These are phyloP conservation scores for Lotmaria passim DNA, from an alignment of 208 protist genomes.

Conservation along the genomic window DNA sequence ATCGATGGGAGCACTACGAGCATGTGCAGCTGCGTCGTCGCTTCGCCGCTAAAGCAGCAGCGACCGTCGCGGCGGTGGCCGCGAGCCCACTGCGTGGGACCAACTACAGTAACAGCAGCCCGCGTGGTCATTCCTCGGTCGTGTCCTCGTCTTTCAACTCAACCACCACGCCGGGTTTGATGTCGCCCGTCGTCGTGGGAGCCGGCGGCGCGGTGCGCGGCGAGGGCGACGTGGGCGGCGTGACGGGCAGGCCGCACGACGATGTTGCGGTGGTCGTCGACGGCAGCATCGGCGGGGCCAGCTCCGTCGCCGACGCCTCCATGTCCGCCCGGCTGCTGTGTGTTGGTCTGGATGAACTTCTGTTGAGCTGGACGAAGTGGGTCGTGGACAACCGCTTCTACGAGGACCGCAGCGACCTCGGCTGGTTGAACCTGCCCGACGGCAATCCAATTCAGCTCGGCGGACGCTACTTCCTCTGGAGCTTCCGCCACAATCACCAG, in stretches of 20 bases:
- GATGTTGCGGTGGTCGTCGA: slow-evolving; percentile 10
- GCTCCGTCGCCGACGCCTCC: slow-evolving; percentile 24
- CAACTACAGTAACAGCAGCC: slow-evolving; percentile 29
- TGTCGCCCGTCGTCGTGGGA: neutral
- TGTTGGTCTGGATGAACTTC: slow-evolving; percentile 45
- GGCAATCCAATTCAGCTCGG: slow-evolving; percentile 40
- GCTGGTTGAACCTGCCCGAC: slow-evolving; percentile 45
- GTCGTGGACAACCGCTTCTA: slow-evolving; percentile 55
- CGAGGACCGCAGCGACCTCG: slow-evolving; percentile 49
- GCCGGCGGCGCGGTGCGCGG: neutral
- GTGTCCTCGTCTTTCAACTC: slow-evolving; percentile 21
- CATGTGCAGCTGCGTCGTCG: slow-evolving; percentile 50
- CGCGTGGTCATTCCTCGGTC: slow-evolving; percentile 7
- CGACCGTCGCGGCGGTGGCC: neutral
- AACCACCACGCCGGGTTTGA: slow-evolving; percentile 4
- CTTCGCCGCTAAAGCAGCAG: slow-evolving; percentile 22
- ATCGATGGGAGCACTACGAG: slow-evolving; percentile 55
- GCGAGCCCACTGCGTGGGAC: neutral
- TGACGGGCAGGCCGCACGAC: neutral
- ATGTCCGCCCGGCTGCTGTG: slow-evolving; percentile 45
- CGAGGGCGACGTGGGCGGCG: neutral
- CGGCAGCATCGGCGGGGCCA: neutral
- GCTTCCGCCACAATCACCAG: slow-evolving; percentile 53
- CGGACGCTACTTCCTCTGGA: slow-evolving; percentile 69
- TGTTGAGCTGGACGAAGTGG: slow-evolving; percentile 66